Evolutionary conservation across 148 eudicot genomes (phyloP), one percentile per base, ranked within the genome.

Genomic region (Polygonum maritimum): DNA sequence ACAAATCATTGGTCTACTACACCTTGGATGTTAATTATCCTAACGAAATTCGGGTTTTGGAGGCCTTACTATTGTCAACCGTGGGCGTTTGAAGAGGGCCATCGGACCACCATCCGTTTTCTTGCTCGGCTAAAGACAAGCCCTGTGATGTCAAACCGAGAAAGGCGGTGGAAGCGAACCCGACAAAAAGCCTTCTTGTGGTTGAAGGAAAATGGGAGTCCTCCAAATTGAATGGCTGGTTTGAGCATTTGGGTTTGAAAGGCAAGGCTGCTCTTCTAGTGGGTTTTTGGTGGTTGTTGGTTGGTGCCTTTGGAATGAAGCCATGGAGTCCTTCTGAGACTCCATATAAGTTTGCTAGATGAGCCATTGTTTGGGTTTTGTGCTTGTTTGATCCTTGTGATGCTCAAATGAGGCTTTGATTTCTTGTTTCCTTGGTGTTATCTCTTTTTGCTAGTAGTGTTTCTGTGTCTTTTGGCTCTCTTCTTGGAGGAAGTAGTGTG

Each of bases 181-280:
- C 84, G 57, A 91, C 4, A 31, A 88, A 80, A 57, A 85, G 45
- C 80, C 98, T 89, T 84, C 97, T 93, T 77, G 91, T 76, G 48
- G 83, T 48, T 16, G 81, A 76, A 18, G 74, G 49, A 1, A 18
- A 45, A 9, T 39, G 33, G 49, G 54, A 72, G 38, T 72, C 52
- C 12, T 72, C 75, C 52, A 45, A 48, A 10, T 44, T 3, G 33
- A 48, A 48, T 10, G 75, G 15, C 8, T 72, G 35, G 45, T 11
- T 44, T 72, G 75, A 72, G 75, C 75, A 72, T 72, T 72, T 72
- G 75, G 38, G 52, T 45, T 35, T 67, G 44, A 51, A 48, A n/a
- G 54, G 4, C 10, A 72, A 40, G 15, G 33, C 15, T 45, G 80
- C 44, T 80, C 72, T 86, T 48, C 80, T 78, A 21, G 9, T 76